A percentile compares a stretch with the other conserved stretches of the same genome.
Conservation (phyloP, 129 eudicot species). For the Chrysanthemum lavandulifolium region DNA sequence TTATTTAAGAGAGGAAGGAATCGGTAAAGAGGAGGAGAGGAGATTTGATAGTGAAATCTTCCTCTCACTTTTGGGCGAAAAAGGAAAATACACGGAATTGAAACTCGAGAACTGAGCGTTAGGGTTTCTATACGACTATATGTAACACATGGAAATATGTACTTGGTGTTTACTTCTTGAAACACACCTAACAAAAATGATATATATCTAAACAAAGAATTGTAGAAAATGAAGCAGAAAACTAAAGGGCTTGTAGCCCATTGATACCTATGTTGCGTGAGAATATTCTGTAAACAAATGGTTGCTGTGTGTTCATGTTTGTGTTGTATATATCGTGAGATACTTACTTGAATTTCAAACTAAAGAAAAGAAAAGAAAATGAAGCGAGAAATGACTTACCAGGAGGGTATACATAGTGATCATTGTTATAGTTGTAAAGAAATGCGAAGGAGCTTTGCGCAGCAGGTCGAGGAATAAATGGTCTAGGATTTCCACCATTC, state of each 20-base stretch:
- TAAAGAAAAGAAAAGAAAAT: conserved; percentile 9
- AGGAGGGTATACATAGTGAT: conserved; percentile 39
- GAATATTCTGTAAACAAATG: no score
- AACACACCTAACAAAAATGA: not conserved
- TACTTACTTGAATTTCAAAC: not conserved
- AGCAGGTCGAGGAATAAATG: conserved; percentile 50
- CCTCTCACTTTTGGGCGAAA: no score
- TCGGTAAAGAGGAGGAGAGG: no score
- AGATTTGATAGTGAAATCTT: no score
- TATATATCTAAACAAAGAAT: not conserved
- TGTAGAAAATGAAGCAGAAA: not conserved
- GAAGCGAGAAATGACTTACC: conserved; percentile 25
- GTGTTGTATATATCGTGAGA: no score
- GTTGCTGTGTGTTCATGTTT: no score
- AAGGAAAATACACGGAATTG: no score
- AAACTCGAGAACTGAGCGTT: no score
- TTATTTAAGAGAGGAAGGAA: no score
- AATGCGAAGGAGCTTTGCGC: conserved; percentile 54
- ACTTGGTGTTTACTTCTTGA: not conserved
- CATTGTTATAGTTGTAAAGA: conserved; percentile 64
- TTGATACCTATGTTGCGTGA: no score
- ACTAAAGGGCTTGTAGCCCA: not conserved
- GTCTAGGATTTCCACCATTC: conserved; percentile 45
- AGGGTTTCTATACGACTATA: not conserved
- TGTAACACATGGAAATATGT: not conserved